Evolutionary conservation across 163 green algal genomes (phyloP).

Genomic region (Scenedesmus sp.): DNA sequence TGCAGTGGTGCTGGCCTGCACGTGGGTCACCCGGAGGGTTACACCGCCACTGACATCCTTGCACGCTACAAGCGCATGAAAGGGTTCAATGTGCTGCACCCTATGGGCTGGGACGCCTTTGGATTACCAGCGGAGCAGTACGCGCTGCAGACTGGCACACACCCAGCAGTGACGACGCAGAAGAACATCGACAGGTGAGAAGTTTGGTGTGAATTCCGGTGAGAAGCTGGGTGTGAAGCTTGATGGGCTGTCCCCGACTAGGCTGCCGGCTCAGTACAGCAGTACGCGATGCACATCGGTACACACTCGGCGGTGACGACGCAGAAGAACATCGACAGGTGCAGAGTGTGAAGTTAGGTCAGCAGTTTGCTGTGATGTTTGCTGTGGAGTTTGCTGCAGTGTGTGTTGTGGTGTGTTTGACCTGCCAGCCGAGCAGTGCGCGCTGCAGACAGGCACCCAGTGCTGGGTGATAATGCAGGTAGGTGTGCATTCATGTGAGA

Average conservation of each 20-base stretch:
- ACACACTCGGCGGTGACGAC: slow-evolving; percentile 96
- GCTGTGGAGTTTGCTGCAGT: too few species aligned
- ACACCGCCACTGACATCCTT: slow-evolving; percentile 99
- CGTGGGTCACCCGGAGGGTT: slow-evolving; percentile 97
- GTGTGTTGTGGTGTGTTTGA: too few species aligned
- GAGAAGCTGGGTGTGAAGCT: background rate
- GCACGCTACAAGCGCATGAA: slow-evolving; percentile 97
- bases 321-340: slow-evolving; percentile 86
- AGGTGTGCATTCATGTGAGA: too few species aligned
- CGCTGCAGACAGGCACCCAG: slow-evolving; percentile 96
- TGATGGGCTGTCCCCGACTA: too few species aligned
- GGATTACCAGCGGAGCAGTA: slow-evolving; percentile 99
- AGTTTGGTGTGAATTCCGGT: background rate
- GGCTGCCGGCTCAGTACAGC: slow-evolving; percentile 82
- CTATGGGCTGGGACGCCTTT: slow-evolving; percentile 99
- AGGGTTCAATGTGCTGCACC: slow-evolving; percentile 98
- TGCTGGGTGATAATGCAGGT: too few species aligned
- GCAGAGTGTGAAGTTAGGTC: too few species aligned
- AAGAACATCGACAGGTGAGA: slow-evolving; percentile 85
- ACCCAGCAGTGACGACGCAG: slow-evolving; percentile 92
- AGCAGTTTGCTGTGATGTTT: background rate
- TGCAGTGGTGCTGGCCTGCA: slow-evolving; percentile 93
- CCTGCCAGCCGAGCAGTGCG: slow-evolving; percentile 41
- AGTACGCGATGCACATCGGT: slow-evolving; percentile 97
- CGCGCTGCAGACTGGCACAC: slow-evolving; percentile 95